These are phyloP conservation scores for Chalciporus sp. DNA, from an alignment of 1,284 basidiomycete species.

Conservation along the genomic window DNA sequence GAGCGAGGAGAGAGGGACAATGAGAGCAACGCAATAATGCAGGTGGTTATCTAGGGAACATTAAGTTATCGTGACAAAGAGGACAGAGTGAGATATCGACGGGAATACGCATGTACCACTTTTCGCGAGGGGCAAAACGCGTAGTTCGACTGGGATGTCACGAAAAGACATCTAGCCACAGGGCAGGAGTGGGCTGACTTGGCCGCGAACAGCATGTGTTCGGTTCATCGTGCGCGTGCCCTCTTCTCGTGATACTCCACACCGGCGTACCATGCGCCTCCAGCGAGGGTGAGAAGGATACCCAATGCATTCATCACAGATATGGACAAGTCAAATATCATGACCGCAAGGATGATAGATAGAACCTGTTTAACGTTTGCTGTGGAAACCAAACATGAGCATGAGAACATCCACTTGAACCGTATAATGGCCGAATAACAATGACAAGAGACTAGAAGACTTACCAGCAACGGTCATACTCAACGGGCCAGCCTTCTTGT, in stretches of 20 bases:
- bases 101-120: neutral
- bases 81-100: neutral
- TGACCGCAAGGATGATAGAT: slow-evolving; percentile 83
- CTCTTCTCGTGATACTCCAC: slow-evolving; percentile 70
- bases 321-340: slow-evolving; percentile 82
- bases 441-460: slow-evolving; percentile 21
- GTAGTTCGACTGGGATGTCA: neutral
- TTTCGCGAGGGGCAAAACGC: neutral
- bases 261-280: slow-evolving; percentile 82
- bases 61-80: neutral
- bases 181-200: neutral
- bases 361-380: slow-evolving; percentile 95
- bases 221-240: slow-evolving; percentile 21
- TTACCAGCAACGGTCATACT: slow-evolving; percentile 87
- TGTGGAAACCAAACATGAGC: slow-evolving; percentile 30
- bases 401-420: neutral
- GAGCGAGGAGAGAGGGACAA: neutral
- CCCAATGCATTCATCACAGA: slow-evolving; percentile 78
- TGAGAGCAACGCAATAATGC: neutral
- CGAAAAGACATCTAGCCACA: neutral
- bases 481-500: slow-evolving; percentile 83
- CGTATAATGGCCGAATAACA: neutral
- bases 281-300: slow-evolving; percentile 78
- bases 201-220: neutral
- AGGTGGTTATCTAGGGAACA: neutral